Percentiles rank a stretch among this genome's conserved stretches.
phyloP scores from a whole-genome alignment of 352 stramenopile genomes.

The Globisporangium uncinulatum region DNA sequence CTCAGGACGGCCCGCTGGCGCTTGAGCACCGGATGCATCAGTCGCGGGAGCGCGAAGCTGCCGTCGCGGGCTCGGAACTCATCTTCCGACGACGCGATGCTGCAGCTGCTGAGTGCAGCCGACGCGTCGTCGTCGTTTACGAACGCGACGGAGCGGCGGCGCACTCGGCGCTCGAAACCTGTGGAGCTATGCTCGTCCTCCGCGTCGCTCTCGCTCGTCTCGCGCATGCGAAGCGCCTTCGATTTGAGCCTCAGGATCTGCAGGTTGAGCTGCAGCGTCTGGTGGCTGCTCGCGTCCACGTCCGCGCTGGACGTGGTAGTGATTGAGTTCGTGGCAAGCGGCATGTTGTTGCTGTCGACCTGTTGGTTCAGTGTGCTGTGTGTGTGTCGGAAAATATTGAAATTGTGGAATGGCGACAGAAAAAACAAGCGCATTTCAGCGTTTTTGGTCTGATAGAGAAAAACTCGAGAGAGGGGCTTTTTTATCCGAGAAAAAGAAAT shows the following conservation, averaged over 20 bases:
- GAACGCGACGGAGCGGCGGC: neutral
- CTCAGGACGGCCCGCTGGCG: constrained; percentile 3
- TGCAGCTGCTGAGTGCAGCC: neutral
- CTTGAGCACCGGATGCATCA: constrained; percentile 8
- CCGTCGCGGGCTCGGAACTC: constrained; percentile 5
- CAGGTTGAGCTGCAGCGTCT: neutral
- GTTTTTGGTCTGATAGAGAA: too few species aligned
- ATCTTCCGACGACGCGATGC: neutral
- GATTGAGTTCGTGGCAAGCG: neutral
- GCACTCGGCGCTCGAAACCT: constrained; percentile 2
- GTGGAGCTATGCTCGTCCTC: neutral
- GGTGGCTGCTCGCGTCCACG: neutral
- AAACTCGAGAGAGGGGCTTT: too few species aligned
- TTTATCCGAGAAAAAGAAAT: too few species aligned
- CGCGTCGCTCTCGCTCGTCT: neutral
- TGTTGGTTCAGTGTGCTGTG: too few species aligned
- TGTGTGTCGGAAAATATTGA: too few species aligned
- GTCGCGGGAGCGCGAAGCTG: constrained; percentile 8
- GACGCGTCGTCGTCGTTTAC: neutral
- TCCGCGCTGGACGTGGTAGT: neutral
- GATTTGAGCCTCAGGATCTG: constrained; percentile 6
- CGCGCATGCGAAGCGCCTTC: constrained; percentile 2
- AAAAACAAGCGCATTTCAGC: too few species aligned
- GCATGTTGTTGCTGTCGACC: too few species aligned
- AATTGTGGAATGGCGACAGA: too few species aligned